Evolutionary conservation across 2,329 filamentous ascomycete genomes (phyloP), one percentile per base, ranked within the genome.

Genomic region (Pseudophaeomoniella oleicola): DNA sequence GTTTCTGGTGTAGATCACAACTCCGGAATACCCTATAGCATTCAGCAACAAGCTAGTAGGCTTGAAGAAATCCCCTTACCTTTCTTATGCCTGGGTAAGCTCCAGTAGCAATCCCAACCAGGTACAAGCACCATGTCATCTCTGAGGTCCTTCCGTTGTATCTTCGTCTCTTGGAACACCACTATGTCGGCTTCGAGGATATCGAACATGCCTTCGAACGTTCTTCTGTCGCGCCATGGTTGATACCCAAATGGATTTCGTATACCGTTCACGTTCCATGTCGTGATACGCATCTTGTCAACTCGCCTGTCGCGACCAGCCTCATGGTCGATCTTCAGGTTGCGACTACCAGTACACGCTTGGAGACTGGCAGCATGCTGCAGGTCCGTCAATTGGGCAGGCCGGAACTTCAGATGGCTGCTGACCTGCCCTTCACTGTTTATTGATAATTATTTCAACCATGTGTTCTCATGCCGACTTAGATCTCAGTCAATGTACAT

Each of bases 91-190:
- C 79, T 85, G 0, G 90, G 90, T 16, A 98, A 66, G 54, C 86
- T 94, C 60, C 94, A 94, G 59, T 80, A 94, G 45, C 87, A 87
- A 54, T 98, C 90, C 88, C 88, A 98, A 10, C 90, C 90, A 0
- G 83, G 77, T 0, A 96, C 76, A 19, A 96, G 65, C 6, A 96
- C 87, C 85, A 96, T 96, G 48, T 96, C 90, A 67, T 96, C 90
- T 30, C 69, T 71, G 2, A 98, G 65, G 47, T 94, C 87, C 54
- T 94, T 94, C 39, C 81, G 72, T 53, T 96, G 90, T 30, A 96
- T 94, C 60, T 96, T 98, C 31, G 85, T 78, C 59, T 96, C 90
- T 57, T 98, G 90, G 66, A 96, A 86, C 40, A 94, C 71, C 13
- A 96, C 76, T 44, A 98, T 90, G 55, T 98, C 90, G 37, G 87